Base-by-base conservation (phyloP, 2,329 filamentous ascomycete species). In the Pseudogymnoascus sp. region DNA sequence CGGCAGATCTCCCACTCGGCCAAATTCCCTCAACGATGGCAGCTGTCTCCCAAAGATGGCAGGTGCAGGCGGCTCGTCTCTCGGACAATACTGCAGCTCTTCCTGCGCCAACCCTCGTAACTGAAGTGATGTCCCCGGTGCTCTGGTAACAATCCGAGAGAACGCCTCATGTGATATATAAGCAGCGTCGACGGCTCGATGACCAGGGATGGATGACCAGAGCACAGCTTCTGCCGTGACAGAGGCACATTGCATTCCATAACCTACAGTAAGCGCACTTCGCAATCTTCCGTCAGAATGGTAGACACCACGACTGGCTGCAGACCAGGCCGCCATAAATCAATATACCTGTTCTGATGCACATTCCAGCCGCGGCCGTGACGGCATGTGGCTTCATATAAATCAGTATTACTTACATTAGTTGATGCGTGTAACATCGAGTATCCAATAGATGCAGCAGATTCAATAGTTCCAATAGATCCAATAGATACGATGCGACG, bases 41-140 rank as follows among this genome's bases (percentile, higher is more conserved):
- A 54, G 48, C 48, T 54, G 48, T 34, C 25, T 54, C n/a, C 48
- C 25, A 34, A 54, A 54, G 14, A 54, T 13, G 25, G 25, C 48
- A 54, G 48, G 48, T 54, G 25, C 43, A 28, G 8, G n/a, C 25
- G 25, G 48, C 48, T 54, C 48, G 48, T 54, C 48, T 54, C 48
- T 54, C 48, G 48, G 48, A 54, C 48, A 54, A 54, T 54, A 54
- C 48, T 54, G 48, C 48, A 54, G 25, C 48, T 54, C n/a, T 31
- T 54, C 25, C 48, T 28, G 48, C 8, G 48, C 25, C 48, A 54
- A 31, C 45, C 45, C 45, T 54, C 14, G 23, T 23, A 54, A 54
- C 23, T 31, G 45, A 54, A 54, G 45, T 14, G 6, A 54, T 28
- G 45, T 13, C 45, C 14, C 45, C 45, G 23, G 21, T 31, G 25